A percentile compares a stretch with the other conserved stretches of the same genome.
phyloP scores from a whole-genome alignment of 306 rosid species.

The Casuarina cunninghamiana region DNA sequence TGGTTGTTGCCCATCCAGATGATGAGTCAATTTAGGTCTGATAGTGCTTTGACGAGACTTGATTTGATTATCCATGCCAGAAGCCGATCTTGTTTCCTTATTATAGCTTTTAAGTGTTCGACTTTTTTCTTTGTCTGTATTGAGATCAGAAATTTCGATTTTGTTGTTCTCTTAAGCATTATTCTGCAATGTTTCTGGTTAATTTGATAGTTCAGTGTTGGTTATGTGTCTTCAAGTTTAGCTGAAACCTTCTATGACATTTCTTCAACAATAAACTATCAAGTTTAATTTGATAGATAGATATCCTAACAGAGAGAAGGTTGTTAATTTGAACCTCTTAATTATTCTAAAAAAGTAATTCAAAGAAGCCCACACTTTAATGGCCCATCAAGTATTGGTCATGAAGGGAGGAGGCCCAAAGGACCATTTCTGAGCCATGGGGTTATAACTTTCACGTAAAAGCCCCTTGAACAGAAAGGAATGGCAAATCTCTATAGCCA shows the following conservation, averaged over 20 bases:
- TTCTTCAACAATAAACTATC: constrained; percentile 76
- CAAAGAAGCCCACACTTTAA: too few species aligned
- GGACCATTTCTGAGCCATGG: too few species aligned
- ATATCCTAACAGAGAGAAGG: too few species aligned
- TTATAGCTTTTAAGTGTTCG: background rate
- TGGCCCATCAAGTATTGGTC: too few species aligned
- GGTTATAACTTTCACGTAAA: too few species aligned
- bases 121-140: background rate
- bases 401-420: too few species aligned
- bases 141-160: background rate
- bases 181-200: background rate
- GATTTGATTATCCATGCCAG: background rate
- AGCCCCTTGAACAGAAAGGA: too few species aligned
- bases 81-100: background rate
- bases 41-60: background rate
- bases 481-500: too few species aligned
- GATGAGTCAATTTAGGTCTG: constrained; percentile 61
- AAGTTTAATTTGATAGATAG: too few species aligned
- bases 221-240: constrained; percentile 15
- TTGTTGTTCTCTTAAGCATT: background rate
- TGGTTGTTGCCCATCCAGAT: constrained; percentile 87
- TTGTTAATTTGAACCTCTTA: too few species aligned
- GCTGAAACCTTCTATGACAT: constrained; percentile 25
- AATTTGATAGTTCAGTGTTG: constrained; percentile 4
- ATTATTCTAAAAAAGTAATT: too few species aligned